Percentiles rank a stretch among this genome's conserved stretches.
These are phyloP conservation scores for Salvia miltiorrhiza DNA, from an alignment of 257 asterid genomes.

Conservation along the genomic window DNA sequence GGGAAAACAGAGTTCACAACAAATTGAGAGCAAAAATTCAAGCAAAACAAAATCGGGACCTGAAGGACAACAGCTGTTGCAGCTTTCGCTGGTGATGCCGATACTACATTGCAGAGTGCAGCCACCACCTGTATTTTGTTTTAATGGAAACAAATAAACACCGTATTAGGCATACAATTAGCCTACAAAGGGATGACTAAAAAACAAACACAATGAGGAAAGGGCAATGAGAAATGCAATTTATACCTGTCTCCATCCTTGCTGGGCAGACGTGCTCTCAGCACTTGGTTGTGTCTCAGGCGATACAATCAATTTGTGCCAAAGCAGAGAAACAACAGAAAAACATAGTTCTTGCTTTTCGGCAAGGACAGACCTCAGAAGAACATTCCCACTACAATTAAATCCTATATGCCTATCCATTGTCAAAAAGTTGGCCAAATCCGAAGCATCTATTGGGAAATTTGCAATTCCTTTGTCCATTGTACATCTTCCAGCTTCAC, in stretches of 20 bases:
- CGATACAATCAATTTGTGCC: slow-evolving; percentile 95
- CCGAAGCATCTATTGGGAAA: slow-evolving; percentile 83
- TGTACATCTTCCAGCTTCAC: slow-evolving; percentile 37
- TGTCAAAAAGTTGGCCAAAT: slow-evolving; percentile 88
- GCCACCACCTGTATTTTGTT: slow-evolving; percentile 71
- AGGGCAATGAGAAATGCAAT: neutral
- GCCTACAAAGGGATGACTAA: slow-evolving; percentile 1
- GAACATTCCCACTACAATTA: slow-evolving; percentile 75
- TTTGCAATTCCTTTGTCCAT: slow-evolving; percentile 56
- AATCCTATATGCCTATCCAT: slow-evolving; percentile 92
- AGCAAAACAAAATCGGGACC: slow-evolving; percentile 68
- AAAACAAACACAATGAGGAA: neutral
- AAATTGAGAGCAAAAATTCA: slow-evolving; percentile 19
- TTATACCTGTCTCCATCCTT: slow-evolving; percentile 98
- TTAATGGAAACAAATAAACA: neutral
- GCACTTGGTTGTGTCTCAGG: slow-evolving; percentile 93
- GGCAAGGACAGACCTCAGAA: slow-evolving; percentile 67
- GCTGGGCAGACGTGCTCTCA: slow-evolving; percentile 97
- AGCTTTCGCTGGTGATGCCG: slow-evolving; percentile 95
- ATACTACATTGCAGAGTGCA: slow-evolving; percentile 91
- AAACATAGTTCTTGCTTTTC: slow-evolving; percentile 92
- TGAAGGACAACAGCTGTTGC: slow-evolving; percentile 97
- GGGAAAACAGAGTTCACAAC: neutral
- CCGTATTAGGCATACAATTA: neutral
- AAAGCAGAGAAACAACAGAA: slow-evolving; percentile 94